Evolutionary conservation across 2,329 filamentous ascomycete species (phyloP).

Genomic region (Aaosphaeria pasadenensis): DNA sequence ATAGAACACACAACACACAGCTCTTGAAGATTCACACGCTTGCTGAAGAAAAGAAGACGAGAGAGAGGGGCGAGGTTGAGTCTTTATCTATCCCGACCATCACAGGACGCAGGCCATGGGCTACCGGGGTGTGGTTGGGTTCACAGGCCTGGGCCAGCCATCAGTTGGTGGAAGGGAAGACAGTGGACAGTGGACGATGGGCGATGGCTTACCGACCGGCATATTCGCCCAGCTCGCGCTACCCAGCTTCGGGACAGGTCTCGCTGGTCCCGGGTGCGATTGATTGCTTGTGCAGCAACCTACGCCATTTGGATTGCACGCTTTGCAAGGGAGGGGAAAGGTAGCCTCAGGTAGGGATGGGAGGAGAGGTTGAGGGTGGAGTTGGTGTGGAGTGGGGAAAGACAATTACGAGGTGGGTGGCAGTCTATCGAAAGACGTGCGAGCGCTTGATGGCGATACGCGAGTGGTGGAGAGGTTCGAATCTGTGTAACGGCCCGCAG

Average conservation of each 20-base stretch:
- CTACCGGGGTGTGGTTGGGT: too few relatives aligned
- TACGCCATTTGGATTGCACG: constrained; percentile 16
- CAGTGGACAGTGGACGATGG: constrained; percentile 14
- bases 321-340: constrained; percentile 26
- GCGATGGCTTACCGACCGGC: constrained; percentile 19
- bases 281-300: constrained; percentile 32
- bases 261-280: constrained; percentile 24
- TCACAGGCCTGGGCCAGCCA: too few relatives aligned
- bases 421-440: constrained; percentile 33
- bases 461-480: constrained; percentile 29
- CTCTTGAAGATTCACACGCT: constrained; percentile 50
- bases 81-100: constrained; percentile 29
- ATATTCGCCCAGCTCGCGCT: constrained; percentile 19
- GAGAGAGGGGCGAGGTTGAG: constrained; percentile 21
- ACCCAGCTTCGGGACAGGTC: constrained; percentile 16
- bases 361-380: constrained; percentile 6
- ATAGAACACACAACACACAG: constrained; percentile 48
- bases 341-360: not conserved
- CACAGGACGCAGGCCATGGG: constrained; percentile 9
- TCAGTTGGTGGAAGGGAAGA: constrained; percentile 14
- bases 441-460: constrained; percentile 32
- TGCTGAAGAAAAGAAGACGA: constrained; percentile 46
- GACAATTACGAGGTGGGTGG: constrained; percentile 18
- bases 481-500: constrained; percentile 21
- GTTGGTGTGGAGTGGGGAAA: not conserved